A percentile compares a stretch with the other conserved stretches of the same genome.
Evolutionary conservation across 2,329 filamentous ascomycete species (phyloP).

Genomic region (Orbilia blumenaviensis): DNA sequence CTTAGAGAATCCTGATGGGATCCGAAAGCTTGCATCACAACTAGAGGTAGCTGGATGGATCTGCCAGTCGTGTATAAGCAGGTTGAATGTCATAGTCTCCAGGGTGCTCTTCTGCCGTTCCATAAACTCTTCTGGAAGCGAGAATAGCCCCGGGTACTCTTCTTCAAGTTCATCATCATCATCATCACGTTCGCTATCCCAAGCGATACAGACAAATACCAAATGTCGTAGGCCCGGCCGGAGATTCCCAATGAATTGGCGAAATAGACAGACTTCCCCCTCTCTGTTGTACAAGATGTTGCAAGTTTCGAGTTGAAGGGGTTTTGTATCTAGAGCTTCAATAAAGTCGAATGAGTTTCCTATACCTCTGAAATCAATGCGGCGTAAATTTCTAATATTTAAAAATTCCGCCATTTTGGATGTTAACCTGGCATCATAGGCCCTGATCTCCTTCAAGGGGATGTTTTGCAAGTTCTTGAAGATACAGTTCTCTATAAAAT

Average conservation of each 20-base stretch:
- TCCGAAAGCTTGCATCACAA: not conserved
- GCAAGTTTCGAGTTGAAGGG: not conserved
- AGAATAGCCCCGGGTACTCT: not conserved
- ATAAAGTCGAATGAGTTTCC: not conserved
- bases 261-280: not conserved
- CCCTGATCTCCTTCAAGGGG: constrained; percentile 3
- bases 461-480: constrained; percentile 6
- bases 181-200: not conserved
- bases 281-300: not conserved
- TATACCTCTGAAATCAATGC: not conserved
- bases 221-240: not conserved
- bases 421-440: not conserved
- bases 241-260: constrained; percentile 1
- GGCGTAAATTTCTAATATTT: not conserved
- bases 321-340: not conserved
- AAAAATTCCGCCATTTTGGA: not conserved
- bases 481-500: not conserved
- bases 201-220: not conserved
- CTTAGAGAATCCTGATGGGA: not conserved
- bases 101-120: constrained; percentile 11
- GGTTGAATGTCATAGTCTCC: not conserved
- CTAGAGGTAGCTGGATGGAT: not conserved
- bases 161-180: not conserved
- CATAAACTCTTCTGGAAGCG: not conserved
- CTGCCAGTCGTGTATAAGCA: not conserved